Evolutionary conservation across 1,284 basidiomycete genomes (phyloP).

Genomic region (Pseudozyma sp.): DNA sequence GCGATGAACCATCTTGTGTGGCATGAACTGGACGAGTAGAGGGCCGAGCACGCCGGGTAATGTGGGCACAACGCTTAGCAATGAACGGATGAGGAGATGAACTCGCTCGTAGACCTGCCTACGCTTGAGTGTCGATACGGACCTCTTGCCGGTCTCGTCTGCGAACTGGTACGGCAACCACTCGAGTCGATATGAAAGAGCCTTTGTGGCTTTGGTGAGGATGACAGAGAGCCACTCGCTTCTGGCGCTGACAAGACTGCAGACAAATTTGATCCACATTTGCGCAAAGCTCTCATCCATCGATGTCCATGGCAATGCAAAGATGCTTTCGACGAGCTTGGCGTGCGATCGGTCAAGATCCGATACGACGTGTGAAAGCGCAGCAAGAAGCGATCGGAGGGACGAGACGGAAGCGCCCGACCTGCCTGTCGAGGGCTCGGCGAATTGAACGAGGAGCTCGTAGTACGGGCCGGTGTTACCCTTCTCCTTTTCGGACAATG

Average conservation of each 20-base stretch:
- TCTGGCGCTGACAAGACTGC: conserved; percentile 90
- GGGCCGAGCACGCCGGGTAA: conserved; percentile 75
- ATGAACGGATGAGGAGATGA: conserved; percentile 84
- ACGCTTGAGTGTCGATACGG: conserved; percentile 70
- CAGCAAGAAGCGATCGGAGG: conserved; percentile 70
- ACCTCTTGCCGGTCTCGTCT: conserved; percentile 30
- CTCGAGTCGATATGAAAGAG: conserved; percentile 72
- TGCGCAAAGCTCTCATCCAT: conserved; percentile 78
- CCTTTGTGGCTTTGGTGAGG: conserved; percentile 82
- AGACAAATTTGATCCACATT: conserved; percentile 76
- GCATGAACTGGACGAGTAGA: conserved; percentile 84
- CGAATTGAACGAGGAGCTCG: conserved; percentile 73
- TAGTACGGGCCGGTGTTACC: conserved; percentile 69
- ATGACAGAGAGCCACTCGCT: conserved; percentile 91
- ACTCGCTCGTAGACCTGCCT: conserved; percentile 86
- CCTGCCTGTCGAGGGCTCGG: conserved; percentile 36
- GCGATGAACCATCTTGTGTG: conserved; percentile 89
- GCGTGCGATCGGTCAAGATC: conserved; percentile 81
- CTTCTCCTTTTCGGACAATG: conserved; percentile 78
- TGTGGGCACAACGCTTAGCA: conserved; percentile 82
- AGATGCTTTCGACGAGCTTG: conserved; percentile 86
- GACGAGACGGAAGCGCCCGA: conserved; percentile 49
- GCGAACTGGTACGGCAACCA: conserved; percentile 51
- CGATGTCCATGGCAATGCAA: conserved; percentile 90
- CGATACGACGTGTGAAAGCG: conserved; percentile 73